Conservation (phyloP, 441 rosid species). For the Bocquillonia castaneifolia region DNA sequence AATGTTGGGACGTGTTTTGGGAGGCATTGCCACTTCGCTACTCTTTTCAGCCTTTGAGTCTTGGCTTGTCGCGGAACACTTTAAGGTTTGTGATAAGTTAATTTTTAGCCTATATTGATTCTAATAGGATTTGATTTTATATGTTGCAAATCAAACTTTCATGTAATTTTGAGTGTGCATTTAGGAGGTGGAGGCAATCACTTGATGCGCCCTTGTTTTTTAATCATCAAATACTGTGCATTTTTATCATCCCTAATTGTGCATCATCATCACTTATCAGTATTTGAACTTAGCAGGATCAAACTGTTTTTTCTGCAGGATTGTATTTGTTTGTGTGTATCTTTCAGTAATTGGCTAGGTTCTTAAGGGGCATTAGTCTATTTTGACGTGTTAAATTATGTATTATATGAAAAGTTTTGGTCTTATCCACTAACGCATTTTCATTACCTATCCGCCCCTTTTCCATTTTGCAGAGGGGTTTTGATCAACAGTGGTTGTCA, state of each 20-base stretch:
- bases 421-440: not conserved
- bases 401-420: not conserved
- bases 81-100: conserved; percentile 51
- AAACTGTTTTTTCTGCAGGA: not conserved
- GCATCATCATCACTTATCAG: no score
- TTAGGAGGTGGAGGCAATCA: not conserved
- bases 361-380: not conserved
- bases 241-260: not conserved
- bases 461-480: conserved; percentile 60
- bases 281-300: not conserved
- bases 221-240: not conserved
- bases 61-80: conserved; percentile 99
- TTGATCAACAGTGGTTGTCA: conserved; percentile 92
- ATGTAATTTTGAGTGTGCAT: not conserved
- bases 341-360: not conserved
- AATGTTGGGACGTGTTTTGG: conserved; percentile 91
- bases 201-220: not conserved
- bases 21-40: conserved; percentile 96
- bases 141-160: not conserved
- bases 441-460: not conserved
- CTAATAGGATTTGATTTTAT: not conserved
- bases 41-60: conserved; percentile 94
- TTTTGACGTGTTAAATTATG: not conserved
- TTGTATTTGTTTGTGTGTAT: not conserved
- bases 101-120: not conserved